phyloP scores from a whole-genome alignment of 2,329 filamentous ascomycete species.

The Arthrobotrys musiformis region DNA sequence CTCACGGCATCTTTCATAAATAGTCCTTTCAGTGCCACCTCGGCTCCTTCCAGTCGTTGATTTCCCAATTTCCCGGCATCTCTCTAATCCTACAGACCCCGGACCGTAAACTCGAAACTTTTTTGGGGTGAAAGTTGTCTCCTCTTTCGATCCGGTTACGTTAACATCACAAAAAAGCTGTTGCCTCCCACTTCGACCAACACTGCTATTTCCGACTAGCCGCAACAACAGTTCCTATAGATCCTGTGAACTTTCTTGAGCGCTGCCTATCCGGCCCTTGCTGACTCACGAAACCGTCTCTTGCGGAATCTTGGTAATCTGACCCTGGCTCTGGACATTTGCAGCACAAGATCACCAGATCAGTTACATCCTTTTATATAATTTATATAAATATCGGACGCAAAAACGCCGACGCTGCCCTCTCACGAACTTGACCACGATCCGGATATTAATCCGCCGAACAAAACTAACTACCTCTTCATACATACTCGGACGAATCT shows the following conservation, averaged over 20 bases:
- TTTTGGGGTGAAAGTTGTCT: constrained; percentile 37
- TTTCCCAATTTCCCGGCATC: constrained; percentile 42
- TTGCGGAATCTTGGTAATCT: constrained; percentile 53
- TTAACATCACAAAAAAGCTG: constrained; percentile 43
- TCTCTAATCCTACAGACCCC: constrained; percentile 34
- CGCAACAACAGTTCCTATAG: constrained; percentile 40
- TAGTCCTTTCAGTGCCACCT: constrained; percentile 32
- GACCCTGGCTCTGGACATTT: background rate
- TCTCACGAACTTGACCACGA: constrained; percentile 3
- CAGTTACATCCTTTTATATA: constrained; percentile 2
- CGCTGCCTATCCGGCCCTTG: constrained; percentile 43
- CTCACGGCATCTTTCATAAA: constrained; percentile 30
- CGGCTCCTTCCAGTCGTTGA: constrained; percentile 31
- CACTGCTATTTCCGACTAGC: constrained; percentile 48
- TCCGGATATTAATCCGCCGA: background rate
- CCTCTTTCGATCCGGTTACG: constrained; percentile 51
- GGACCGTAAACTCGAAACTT: constrained; percentile 43
- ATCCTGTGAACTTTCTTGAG: constrained; percentile 47
- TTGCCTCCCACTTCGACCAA: constrained; percentile 55
- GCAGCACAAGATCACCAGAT: constrained; percentile 32
- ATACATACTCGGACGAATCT: constrained; percentile 6
- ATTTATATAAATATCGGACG: constrained; percentile 24
- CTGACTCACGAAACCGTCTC: constrained; percentile 42
- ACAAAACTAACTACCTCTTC: background rate
- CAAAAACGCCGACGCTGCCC: constrained; percentile 25